Evolutionary conservation across 2,329 filamentous ascomycete species (phyloP).

Genomic region (Pseudopyricularia cyperi): DNA sequence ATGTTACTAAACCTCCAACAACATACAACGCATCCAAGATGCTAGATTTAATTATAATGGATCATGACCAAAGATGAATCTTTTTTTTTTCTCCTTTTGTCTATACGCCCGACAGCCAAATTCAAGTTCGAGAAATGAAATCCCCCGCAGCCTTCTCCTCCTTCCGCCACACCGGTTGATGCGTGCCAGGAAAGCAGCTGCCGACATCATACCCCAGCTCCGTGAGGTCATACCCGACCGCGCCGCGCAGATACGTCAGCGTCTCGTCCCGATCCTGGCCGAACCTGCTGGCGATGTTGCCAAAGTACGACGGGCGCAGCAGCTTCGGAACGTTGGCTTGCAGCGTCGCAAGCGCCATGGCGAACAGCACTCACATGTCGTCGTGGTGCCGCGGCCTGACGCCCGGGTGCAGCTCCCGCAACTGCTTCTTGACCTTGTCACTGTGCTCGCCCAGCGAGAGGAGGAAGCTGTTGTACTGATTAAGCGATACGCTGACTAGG

Average conservation of each 20-base stretch:
- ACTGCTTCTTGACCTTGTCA: conserved; percentile 32
- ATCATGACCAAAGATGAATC: no score
- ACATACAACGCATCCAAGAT: no score
- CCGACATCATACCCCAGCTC: not conserved
- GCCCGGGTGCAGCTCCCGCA: conserved; percentile 21
- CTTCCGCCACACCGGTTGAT: not conserved
- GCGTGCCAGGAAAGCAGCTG: not conserved
- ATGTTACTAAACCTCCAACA: no score
- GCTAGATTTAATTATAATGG: no score
- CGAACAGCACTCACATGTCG: not conserved
- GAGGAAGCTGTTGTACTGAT: conserved; percentile 57
- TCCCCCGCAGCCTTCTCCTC: not conserved
- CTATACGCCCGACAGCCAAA: no score
- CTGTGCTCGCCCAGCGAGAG: conserved; percentile 47
- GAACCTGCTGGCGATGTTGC: not conserved
- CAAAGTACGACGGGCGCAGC: not conserved
- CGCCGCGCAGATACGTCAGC: not conserved
- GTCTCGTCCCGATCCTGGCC: not conserved
- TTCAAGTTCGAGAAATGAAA: not conserved
- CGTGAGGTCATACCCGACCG: not conserved
- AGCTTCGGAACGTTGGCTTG: not conserved
- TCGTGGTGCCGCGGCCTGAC: conserved; percentile 1
- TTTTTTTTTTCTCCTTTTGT: no score
- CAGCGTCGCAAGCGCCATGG: not conserved
- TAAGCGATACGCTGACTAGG: conserved; percentile 48